Conservation (phyloP, 2,329 filamentous ascomycete species). For the Sporothrix dimorphospora region DNA sequence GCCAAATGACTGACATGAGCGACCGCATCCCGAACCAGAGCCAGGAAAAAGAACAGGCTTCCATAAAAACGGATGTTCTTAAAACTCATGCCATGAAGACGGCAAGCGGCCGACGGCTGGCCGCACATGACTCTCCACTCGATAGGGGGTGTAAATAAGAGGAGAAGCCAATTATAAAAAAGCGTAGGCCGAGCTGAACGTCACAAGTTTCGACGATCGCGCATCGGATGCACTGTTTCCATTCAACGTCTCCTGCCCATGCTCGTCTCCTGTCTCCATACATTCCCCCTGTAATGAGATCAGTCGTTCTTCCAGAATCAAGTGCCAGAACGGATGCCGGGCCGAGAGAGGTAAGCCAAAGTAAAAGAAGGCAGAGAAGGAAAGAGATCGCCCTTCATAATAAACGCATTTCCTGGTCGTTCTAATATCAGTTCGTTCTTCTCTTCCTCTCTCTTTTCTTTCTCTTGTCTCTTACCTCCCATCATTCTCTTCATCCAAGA, state of each 20-base stretch:
- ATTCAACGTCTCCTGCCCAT: background rate
- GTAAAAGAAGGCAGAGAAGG: background rate
- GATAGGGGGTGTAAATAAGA: background rate
- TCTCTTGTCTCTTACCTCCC: background rate
- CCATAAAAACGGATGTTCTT: background rate
- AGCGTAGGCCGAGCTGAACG: background rate
- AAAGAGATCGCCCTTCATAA: conserved; percentile 4
- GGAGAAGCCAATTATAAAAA: background rate
- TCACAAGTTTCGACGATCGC: conserved; percentile 24
- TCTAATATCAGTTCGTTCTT: background rate
- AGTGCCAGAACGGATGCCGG: background rate
- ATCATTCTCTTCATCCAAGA: background rate
- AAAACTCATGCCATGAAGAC: background rate
- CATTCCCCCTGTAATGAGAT: too few relatives aligned
- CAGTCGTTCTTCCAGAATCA: background rate
- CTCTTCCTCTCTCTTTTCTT: background rate
- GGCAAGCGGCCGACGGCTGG: background rate
- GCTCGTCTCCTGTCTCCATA: background rate
- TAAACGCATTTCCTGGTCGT: conserved; percentile 1
- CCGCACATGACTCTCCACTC: conserved; percentile 13
- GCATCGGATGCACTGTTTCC: conserved; percentile 6
- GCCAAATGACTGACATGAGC: background rate
- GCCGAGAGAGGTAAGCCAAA: background rate
- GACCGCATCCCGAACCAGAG: conserved; percentile 18
- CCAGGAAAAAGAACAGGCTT: background rate